A percentile compares a stretch with the other conserved stretches of the same genome.
phyloP scores from a whole-genome alignment of 169 alveolate genomes.

The Cryptosporidium xiaoi region DNA sequence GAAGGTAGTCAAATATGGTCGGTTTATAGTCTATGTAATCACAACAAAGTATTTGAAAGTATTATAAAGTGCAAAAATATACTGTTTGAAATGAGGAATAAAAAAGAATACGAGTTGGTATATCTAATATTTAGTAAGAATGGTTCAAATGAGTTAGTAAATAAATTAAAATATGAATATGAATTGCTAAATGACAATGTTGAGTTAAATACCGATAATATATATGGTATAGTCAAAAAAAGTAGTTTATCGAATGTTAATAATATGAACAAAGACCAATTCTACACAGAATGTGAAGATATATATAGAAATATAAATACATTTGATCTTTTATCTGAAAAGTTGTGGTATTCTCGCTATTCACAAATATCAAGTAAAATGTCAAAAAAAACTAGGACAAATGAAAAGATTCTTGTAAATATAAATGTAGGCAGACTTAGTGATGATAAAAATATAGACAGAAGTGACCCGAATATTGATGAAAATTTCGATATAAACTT shows the following conservation, averaged over 20 bases:
- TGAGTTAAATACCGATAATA: background rate
- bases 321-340: slow-evolving; percentile 6
- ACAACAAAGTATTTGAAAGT: slow-evolving; percentile 9
- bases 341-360: slow-evolving; percentile 41
- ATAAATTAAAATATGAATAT: slow-evolving; percentile 25
- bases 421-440: background rate
- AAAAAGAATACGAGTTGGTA: slow-evolving; percentile 1
- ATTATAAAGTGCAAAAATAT: slow-evolving; percentile 11
- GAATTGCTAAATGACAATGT: background rate
- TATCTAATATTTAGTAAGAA: slow-evolving; percentile 4
- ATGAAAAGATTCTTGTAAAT: background rate
- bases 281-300: slow-evolving; percentile 42
- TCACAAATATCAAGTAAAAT: background rate
- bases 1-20: slow-evolving; percentile 32
- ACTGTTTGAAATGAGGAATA: slow-evolving; percentile 1
- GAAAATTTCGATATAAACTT: background rate
- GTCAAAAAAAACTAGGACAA: background rate
- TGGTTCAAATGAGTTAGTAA: background rate
- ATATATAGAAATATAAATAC: slow-evolving; percentile 17
- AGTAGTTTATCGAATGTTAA: background rate
- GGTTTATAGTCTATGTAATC: slow-evolving; percentile 58
- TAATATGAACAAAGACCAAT: slow-evolving; percentile 1
- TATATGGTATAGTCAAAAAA: slow-evolving; percentile 26
- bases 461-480: too few relatives aligned
- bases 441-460: background rate